Base-by-base conservation (phyloP, 2,329 filamentous ascomycete genomes). In the Verticillium albo-atrum region DNA sequence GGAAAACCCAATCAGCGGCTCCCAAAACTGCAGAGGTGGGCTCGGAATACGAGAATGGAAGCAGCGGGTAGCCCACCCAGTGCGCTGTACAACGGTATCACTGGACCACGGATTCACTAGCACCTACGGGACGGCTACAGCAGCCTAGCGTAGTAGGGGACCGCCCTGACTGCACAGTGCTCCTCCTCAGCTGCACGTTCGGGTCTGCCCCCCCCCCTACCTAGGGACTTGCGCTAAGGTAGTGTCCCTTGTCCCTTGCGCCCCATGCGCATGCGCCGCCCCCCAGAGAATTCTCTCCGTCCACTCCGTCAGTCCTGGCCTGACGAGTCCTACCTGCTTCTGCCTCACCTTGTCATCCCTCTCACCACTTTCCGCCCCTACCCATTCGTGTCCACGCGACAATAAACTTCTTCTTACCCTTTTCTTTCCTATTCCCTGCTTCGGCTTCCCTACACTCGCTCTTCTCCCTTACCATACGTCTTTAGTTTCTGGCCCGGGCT, bases 371-470 rank as follows among this genome's bases (percentile, higher is more conserved):
- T 54, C 52, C 17, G n/a, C 27, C 27, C 52, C 52, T 34, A 54
- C 17, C 30, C 27, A 54, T 54, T 32, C 30, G 17, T 23, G 52
- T 32, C 52, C 26, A 23, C 30, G 52, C 52, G 52, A 32, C 52
- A 32, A 15, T 30, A 12, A 54, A 32, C 28, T n/a, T 23, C 52
- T 32, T 54, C 30, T 32, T 32, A 17, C 3, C 15, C n/a, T 17
- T 23, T 54, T 27, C 42, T 35, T 54, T 34, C 23, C 53, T 54
- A 25, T 47, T n/a, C 42, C 50, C 25, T 35, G 30, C 28, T 52
- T 51, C 47, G 17, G 42, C 27, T 58, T 42, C 32, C 56, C 56
- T 20, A 28, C 56, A 54, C 28, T 54, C 52, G 52, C 52, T 54
- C 52, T 7, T 17, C 27, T 23, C 20, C 52, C 30, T 54, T 47